Evolutionary conservation across 768 basidiomycete genomes (phyloP).

Genomic region (Pulveroboletus ravenelii): DNA sequence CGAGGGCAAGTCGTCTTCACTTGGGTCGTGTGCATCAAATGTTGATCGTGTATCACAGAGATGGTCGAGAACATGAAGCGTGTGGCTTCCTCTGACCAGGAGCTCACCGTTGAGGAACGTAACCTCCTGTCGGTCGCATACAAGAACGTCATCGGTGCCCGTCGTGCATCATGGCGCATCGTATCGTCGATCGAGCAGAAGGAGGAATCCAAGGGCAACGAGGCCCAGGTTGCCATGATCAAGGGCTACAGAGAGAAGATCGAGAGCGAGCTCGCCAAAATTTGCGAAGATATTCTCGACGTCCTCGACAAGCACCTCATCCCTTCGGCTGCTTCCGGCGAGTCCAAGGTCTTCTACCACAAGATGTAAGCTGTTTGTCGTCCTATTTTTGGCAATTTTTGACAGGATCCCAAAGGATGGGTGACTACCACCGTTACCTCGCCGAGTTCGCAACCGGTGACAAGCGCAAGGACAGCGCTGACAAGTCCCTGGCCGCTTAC

Average conservation of each 20-base stretch:
- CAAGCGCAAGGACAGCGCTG: conserved; percentile 94
- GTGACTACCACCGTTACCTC: conserved; percentile 98
- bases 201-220: conserved; percentile 98
- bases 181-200: conserved; percentile 99
- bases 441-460: conserved; percentile 98
- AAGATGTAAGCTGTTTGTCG: conserved; percentile 69
- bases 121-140: conserved; percentile 97
- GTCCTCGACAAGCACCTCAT: conserved; percentile 98
- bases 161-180: conserved; percentile 96
- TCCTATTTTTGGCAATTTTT: background rate
- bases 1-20: conserved; percentile 58
- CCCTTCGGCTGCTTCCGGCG: conserved; percentile 92
- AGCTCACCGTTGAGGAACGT: conserved; percentile 97
- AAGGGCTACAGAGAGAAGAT: conserved; percentile 98
- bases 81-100: conserved; percentile 95
- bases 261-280: conserved; percentile 92
- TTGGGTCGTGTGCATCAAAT: conserved; percentile 12
- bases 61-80: conserved; percentile 99
- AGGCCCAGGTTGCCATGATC: conserved; percentile 94
- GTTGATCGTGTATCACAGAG: conserved; percentile 42
- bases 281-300: conserved; percentile 97
- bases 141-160: conserved; percentile 99
- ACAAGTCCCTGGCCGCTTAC: conserved; percentile 96
- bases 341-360: conserved; percentile 99
- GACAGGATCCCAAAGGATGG: conserved; percentile 65